Evolutionary conservation across 495 filamentous ascomycete species (phyloP).

Genomic region (Tuber indicum): DNA sequence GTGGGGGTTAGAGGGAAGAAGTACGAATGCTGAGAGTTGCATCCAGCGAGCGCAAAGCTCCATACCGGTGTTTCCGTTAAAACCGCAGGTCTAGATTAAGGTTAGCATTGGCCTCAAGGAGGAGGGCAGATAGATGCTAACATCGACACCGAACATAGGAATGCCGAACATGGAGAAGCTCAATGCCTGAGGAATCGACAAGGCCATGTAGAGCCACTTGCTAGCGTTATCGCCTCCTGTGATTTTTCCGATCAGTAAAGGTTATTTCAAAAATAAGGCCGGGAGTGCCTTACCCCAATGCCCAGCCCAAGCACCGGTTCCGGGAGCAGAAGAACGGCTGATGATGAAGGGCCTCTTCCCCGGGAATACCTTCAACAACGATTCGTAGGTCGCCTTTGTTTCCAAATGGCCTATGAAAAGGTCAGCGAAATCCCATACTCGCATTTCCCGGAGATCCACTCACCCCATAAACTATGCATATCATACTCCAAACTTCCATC

Average conservation of each 20-base stretch:
- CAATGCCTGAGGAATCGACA: conserved; percentile 73
- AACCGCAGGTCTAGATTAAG: conserved; percentile 58
- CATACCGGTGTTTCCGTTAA: conserved; percentile 61
- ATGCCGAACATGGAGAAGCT: conserved; percentile 76
- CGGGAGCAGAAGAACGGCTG: conserved; percentile 73
- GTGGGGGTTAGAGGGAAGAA: conserved; percentile 34
- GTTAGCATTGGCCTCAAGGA: neutral
- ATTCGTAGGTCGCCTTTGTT: conserved; percentile 67
- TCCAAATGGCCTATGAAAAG: neutral
- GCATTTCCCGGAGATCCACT: conserved; percentile 53
- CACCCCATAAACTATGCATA: conserved; percentile 68
- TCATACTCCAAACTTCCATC: conserved; percentile 72
- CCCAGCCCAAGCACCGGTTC: conserved; percentile 70
- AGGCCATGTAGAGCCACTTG: conserved; percentile 63
- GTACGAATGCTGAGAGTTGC: conserved; percentile 78
- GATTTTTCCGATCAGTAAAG: neutral
- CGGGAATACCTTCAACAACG: conserved; percentile 56
- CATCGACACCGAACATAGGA: conserved; percentile 77
- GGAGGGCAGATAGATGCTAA: neutral
- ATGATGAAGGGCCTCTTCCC: conserved; percentile 78
- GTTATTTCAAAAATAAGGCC: neutral
- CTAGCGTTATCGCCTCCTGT: conserved; percentile 63
- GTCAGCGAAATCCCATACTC: neutral
- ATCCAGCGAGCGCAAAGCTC: conserved; percentile 84
- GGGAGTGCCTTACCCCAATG: conserved; percentile 58